Conservation (phyloP, 139 green algal species). For the Zygnema cylindricum region DNA sequence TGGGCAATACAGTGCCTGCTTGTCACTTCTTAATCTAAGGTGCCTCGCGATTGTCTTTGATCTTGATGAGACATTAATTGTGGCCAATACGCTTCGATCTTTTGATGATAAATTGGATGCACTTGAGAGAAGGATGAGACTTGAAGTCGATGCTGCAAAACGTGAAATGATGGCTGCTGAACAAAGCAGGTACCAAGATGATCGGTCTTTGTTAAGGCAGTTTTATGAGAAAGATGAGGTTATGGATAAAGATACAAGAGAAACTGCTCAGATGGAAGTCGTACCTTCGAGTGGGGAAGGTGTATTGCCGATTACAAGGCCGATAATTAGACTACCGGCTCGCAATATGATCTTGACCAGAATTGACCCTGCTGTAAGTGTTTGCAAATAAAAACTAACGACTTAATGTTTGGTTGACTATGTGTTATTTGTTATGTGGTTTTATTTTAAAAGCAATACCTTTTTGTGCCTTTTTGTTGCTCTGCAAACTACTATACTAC, state of each 20-base stretch:
- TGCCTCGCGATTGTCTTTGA: conserved; percentile 52
- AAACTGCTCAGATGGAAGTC: conserved; percentile 31
- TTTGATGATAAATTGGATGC: conserved; percentile 56
- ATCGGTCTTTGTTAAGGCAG: conserved; percentile 25
- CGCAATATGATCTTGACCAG: conserved; percentile 48
- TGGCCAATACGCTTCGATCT: conserved; percentile 54
- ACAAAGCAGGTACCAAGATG: conserved; percentile 22
- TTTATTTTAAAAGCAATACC: too few species aligned
- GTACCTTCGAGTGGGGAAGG: neutral
- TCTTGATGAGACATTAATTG: conserved; percentile 57
- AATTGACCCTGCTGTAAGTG: conserved; percentile 44
- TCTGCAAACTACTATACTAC: too few species aligned
- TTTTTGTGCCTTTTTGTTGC: too few species aligned
- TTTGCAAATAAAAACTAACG: too few species aligned
- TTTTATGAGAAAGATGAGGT: conserved; percentile 45
- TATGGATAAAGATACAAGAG: neutral
- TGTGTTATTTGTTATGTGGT: too few species aligned
- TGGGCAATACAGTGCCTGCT: conserved; percentile 22
- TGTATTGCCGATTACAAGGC: conserved; percentile 25
- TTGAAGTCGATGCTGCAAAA: conserved; percentile 29
- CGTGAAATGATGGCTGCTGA: conserved; percentile 28
- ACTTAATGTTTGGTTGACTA: too few species aligned
- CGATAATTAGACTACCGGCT: conserved; percentile 43
- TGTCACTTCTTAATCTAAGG: conserved; percentile 48
- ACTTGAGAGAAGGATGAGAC: conserved; percentile 27